phyloP scores from a whole-genome alignment of 106 monocot genomes.

The Phalaenopsis equestris region DNA sequence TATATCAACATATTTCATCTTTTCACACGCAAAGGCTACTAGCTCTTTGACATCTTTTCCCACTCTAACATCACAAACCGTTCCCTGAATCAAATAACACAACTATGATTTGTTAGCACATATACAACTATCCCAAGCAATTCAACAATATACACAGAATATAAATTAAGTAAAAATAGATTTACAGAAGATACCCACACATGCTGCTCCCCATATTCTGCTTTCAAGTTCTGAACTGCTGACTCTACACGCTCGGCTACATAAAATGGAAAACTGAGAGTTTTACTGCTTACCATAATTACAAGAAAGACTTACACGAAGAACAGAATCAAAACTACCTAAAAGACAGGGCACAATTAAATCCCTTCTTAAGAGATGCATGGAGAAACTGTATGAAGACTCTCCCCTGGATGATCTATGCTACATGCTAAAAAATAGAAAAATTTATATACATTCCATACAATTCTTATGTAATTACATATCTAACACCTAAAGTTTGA shows the following conservation, averaged over 20 bases:
- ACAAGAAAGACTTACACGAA: neutral
- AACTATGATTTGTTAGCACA: constrained; percentile 3
- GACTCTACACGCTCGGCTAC: constrained; percentile 82
- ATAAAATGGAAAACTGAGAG: constrained; percentile 2
- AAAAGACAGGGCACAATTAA: neutral
- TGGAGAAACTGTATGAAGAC: neutral
- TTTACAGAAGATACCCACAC: constrained; percentile 81
- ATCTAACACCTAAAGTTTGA: too few species aligned
- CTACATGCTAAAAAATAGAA: neutral
- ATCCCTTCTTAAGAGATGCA: neutral
- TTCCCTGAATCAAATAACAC: constrained; percentile 45
- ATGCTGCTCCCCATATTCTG: constrained; percentile 76
- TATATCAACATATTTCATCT: constrained; percentile 74
- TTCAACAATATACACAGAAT: neutral
- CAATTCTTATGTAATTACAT: too few species aligned
- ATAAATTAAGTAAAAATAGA: constrained; percentile 23
- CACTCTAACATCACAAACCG: constrained; percentile 82
- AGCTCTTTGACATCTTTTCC: constrained; percentile 75
- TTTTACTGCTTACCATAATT: neutral
- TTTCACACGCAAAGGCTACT: constrained; percentile 61
- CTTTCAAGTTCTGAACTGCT: constrained; percentile 43
- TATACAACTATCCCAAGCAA: neutral
- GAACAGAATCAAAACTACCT: neutral
- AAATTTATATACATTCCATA: too few species aligned
- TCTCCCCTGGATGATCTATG: neutral